Evolutionary conservation across 23 red algal species (phyloP), one percentile per base, ranked within the genome.

Genomic region (Agarophyton chilense): DNA sequence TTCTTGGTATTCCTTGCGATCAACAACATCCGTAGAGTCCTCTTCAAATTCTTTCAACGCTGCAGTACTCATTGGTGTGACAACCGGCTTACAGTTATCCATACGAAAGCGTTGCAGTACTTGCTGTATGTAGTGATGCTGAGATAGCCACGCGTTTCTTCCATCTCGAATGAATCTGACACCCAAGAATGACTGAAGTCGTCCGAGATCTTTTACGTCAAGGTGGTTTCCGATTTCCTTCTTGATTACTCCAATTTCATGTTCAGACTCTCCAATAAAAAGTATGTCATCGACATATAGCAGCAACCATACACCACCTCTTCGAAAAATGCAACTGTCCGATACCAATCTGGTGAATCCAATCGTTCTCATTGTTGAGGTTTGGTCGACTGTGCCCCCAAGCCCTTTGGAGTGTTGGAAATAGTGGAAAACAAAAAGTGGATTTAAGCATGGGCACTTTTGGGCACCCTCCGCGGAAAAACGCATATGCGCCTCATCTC

Each of bases 151-250:
- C 14, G 31, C 35, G 28, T 19, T 33, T 49, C 26, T 49, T 5
- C 46, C 0, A 19, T 78, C 18, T 49, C 42, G 38, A 24, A 49
- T 18, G 46, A 78, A 49, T 5, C 51, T 16, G 42, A 78, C 28
- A 78, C 74, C 21, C 39, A 24, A 29, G 51, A 78, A 78, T 28
- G 28, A 19, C 22, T 18, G 10, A n/a, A 78, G 19, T 34, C 19
- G 18, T 14, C 74, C 31, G 14, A 78, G 42, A 52, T 47, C 74
- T 3, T 56, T 78, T 34, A 51, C 74, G n/a, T 78, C 74, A 24
- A 78, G 46, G 28, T 52, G 74, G 13, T 29, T n/a, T 78, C 41
- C 55, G 19, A 78, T 29, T 0, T 78, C 74, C 33, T 18, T 24
- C 0, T 78, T 49, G 29, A 42, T 0, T 19, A 21, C 31, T 31